Percentiles rank a stretch among this genome's conserved stretches.
Conservation (phyloP, 2,329 filamentous ascomycete genomes). For the Neofusicoccum cordaticola region DNA sequence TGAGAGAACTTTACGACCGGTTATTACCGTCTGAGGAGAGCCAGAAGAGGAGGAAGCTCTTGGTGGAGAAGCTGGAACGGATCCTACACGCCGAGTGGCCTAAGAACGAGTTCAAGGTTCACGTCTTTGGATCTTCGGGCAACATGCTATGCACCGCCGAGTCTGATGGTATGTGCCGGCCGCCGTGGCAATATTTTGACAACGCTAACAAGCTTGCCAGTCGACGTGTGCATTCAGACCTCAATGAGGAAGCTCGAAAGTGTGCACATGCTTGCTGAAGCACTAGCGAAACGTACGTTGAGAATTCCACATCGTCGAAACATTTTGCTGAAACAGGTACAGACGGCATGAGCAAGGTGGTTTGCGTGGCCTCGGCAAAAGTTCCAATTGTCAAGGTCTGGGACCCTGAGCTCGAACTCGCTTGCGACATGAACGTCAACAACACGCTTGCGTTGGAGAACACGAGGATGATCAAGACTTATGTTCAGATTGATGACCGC, state of each 20-base stretch:
- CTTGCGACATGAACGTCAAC: constrained; percentile 99
- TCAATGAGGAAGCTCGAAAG: constrained; percentile 81
- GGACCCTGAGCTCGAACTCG: constrained; percentile 86
- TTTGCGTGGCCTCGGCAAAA: constrained; percentile 91
- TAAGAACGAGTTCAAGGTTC: constrained; percentile 81
- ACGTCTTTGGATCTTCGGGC: constrained; percentile 96
- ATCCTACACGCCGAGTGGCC: constrained; percentile 92
- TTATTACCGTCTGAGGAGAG: constrained; percentile 80
- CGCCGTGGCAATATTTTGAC: constrained; percentile 20
- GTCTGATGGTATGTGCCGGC: constrained; percentile 72
- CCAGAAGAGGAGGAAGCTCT: constrained; percentile 68
- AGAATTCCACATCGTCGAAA: not conserved
- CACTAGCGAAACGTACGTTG: constrained; percentile 76
- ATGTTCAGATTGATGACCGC: constrained; percentile 87
- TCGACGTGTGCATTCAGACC: constrained; percentile 97
- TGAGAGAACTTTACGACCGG: constrained; percentile 79
- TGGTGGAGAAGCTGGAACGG: constrained; percentile 84
- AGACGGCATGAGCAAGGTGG: constrained; percentile 96
- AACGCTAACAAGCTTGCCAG: constrained; percentile 48
- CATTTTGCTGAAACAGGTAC: constrained; percentile 34
- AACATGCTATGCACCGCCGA: constrained; percentile 93
- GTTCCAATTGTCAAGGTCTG: constrained; percentile 98
- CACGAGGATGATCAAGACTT: constrained; percentile 95
- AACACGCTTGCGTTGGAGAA: constrained; percentile 94
- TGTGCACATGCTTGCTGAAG: constrained; percentile 85